Base-by-base conservation (phyloP, 2,329 filamentous ascomycete genomes). In the Leptographium lundbergii region DNA sequence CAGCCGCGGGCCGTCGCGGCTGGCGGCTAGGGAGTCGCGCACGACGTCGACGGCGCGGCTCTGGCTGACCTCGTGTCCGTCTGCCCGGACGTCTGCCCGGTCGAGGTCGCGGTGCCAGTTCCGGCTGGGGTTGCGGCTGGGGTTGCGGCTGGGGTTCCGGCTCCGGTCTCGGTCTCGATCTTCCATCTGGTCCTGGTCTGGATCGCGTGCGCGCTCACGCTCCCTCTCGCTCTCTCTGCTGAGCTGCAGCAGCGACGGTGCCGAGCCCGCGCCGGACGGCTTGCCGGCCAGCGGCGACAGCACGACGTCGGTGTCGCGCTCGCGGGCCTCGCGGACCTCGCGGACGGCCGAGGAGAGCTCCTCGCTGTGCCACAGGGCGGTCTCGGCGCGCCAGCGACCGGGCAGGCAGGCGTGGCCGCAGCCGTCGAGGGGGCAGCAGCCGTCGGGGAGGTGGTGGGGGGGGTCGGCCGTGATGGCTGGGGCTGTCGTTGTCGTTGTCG, bases 371-470 rank as follows among this genome's bases (percentile, higher is more conserved):
- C 72, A 72, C 0, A 73, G 74, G 29, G 67, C 70, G 1, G 67
- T 73, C 63, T 81, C 78, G 7, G 77, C 72, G 5, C 79, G 75
- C 70, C 81, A 84, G 42, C 72, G 72, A 0, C 81, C 80, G 0
- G 81, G 81, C 0, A 86, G 73, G 61, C 83, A 86, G 32, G 80
- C 80, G 64, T 86, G 83, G 3, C 82, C 78, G 66, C 83, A 86
- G 0, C 83, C 82, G 62, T 85, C 81, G n/a, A 84, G 69, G 1
- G 83, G 82, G 63, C 83, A 86, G 67, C 78, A 84, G 0, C 83
- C 83, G 54, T 78, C 80, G 36, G 77, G 74, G 10, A 72, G 69
- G 22, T 72, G n/a, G n/a, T n/a, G n/a, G n/a, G n/a, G n/a, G n/a
- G n/a, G n/a, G n/a, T n/a, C n/a, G n/a, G n/a, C n/a, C n/a, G n/a